Percentiles rank a stretch among this genome's conserved stretches.
Conservation (phyloP, 2,329 filamentous ascomycete species). For the Chrysoporthe puriensis region DNA sequence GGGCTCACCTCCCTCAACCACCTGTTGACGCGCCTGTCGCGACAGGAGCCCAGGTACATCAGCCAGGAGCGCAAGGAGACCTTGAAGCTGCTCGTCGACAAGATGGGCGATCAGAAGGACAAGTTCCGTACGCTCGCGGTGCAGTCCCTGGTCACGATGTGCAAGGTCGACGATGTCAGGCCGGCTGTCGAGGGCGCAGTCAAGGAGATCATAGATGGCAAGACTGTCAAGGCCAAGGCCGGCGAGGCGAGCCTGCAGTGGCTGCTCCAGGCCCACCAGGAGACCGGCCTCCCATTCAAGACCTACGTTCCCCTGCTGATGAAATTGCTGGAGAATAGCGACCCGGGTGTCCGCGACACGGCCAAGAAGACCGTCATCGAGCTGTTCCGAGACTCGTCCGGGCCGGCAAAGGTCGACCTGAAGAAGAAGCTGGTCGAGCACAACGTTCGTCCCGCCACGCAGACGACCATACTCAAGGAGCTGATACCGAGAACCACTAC, state of each 20-base stretch:
- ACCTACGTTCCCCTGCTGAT: constrained; percentile 82
- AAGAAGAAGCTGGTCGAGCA: constrained; percentile 83
- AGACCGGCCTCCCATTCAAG: constrained; percentile 79
- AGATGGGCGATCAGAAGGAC: constrained; percentile 86
- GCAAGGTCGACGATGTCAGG: constrained; percentile 61
- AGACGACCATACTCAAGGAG: constrained; percentile 76
- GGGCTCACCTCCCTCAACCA: constrained; percentile 89
- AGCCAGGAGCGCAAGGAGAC: constrained; percentile 72
- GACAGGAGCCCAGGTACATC: constrained; percentile 79
- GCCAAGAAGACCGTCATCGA: constrained; percentile 85
- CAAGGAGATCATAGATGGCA: constrained; percentile 75
- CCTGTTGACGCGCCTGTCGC: constrained; percentile 80
- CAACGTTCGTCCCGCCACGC: constrained; percentile 85
- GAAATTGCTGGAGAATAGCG: constrained; percentile 86
- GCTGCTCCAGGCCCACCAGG: constrained; percentile 84
- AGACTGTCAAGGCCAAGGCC: constrained; percentile 76
- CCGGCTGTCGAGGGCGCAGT: constrained; percentile 78
- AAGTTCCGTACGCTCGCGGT: constrained; percentile 76
- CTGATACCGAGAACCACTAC: constrained; percentile 57
- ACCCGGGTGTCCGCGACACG: constrained; percentile 81
- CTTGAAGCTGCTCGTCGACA: constrained; percentile 77
- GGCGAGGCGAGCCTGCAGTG: constrained; percentile 87
- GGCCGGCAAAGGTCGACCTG: constrained; percentile 83
- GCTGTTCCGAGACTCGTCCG: constrained; percentile 81
- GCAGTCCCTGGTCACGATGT: constrained; percentile 78